A percentile compares a stretch with the other conserved stretches of the same genome.
These are phyloP conservation scores for Murraya paniculata DNA, from an alignment of 345 rosid genomes.

Conservation along the genomic window DNA sequence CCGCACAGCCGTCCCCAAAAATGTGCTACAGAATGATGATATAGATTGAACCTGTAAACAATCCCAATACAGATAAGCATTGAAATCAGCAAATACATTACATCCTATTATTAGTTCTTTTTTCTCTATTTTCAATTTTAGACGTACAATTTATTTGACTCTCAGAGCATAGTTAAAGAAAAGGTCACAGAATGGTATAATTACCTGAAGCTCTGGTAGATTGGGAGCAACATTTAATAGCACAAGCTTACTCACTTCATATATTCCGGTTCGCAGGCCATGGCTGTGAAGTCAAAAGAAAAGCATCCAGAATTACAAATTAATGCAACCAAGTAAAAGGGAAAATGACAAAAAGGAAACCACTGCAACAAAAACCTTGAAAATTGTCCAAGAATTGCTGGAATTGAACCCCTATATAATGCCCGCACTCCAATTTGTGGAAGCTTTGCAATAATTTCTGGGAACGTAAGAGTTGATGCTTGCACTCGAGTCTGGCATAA, in stretches of 20 bases:
- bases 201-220: constrained; percentile 88
- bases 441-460: constrained; percentile 81
- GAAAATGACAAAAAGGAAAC: not conserved
- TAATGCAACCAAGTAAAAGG: not conserved
- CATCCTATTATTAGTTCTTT: not conserved
- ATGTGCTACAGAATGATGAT: constrained; percentile 90
- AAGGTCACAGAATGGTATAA: constrained; percentile 3
- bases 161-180: not conserved
- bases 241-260: constrained; percentile 85
- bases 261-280: constrained; percentile 94
- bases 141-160: not conserved
- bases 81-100: not conserved
- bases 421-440: constrained; percentile 88
- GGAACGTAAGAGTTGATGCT: constrained; percentile 84
- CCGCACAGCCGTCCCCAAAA: constrained; percentile 91
- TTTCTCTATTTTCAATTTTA: not conserved
- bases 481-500: constrained; percentile 81
- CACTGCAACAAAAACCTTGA: constrained; percentile 55
- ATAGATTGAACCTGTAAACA: constrained; percentile 80
- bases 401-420: constrained; percentile 89
- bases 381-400: constrained; percentile 96
- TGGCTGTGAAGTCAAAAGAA: constrained; percentile 52
- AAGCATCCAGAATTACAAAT: constrained; percentile 7
- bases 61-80: not conserved
- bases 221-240: constrained; percentile 86